These are phyloP conservation scores for Stevia rebaudiana DNA, from an alignment of 140 eudicot species.

Conservation along the genomic window DNA sequence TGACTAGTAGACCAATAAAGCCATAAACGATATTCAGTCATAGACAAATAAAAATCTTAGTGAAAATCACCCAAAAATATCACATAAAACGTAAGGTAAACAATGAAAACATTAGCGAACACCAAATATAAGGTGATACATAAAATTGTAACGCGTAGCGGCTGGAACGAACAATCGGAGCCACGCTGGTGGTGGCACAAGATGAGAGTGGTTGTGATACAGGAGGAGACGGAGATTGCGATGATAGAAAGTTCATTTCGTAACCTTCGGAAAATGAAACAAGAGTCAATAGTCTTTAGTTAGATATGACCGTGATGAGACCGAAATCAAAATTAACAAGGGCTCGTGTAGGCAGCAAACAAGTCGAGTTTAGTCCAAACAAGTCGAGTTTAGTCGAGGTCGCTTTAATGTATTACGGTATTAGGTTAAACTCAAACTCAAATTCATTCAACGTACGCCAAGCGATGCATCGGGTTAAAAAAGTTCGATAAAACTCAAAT, in stretches of 20 bases:
- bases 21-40: too few species aligned
- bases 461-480: neutral
- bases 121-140: slow-evolving; percentile 22
- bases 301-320: neutral
- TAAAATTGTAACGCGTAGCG: neutral
- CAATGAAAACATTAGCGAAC: neutral
- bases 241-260: neutral
- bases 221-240: neutral
- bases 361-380: neutral
- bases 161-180: neutral
- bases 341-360: neutral
- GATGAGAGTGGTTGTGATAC: slow-evolving; percentile 1
- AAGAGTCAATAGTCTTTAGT: slow-evolving; percentile 2
- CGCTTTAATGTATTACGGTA: too few species aligned
- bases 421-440: too few species aligned
- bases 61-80: too few species aligned
- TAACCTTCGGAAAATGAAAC: neutral
- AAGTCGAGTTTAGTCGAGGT: neutral
- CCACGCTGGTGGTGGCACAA: neutral
- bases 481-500: neutral
- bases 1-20: too few species aligned
- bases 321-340: neutral
- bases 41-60: too few species aligned
- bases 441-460: neutral
- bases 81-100: neutral